phyloP scores from a whole-genome alignment of 768 basidiomycete species.

The Tremella yokohamensis region DNA sequence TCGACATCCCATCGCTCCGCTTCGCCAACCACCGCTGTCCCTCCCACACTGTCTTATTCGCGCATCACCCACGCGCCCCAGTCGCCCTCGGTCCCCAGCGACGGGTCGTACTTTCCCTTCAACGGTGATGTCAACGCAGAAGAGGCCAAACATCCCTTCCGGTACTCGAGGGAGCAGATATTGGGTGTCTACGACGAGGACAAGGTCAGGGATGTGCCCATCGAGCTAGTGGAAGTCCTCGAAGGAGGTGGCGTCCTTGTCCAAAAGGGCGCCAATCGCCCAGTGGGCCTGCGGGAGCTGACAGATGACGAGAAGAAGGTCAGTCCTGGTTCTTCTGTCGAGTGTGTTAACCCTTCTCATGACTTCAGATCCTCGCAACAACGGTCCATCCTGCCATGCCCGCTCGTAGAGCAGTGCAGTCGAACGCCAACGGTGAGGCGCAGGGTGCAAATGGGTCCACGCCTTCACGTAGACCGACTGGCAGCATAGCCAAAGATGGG shows the following conservation, averaged over 20 bases:
- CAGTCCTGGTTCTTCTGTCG: constrained; percentile 31
- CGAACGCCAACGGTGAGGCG: background rate
- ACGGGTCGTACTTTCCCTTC: constrained; percentile 35
- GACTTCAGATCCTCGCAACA: constrained; percentile 68
- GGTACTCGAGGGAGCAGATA: constrained; percentile 46
- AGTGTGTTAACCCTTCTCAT: background rate
- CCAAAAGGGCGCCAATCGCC: constrained; percentile 68
- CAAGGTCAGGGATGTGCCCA: constrained; percentile 62
- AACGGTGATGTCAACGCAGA: constrained; percentile 16
- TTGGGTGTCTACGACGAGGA: constrained; percentile 54
- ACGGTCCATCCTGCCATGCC: constrained; percentile 78
- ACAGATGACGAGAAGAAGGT: constrained; percentile 85
- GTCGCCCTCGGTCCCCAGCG: constrained; percentile 32
- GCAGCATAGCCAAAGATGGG: constrained; percentile 6
- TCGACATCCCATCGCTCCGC: constrained; percentile 13
- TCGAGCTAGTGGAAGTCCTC: constrained; percentile 66
- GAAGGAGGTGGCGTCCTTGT: constrained; percentile 37
- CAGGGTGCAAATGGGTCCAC: background rate
- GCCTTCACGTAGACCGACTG: constrained; percentile 3
- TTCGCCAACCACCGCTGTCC: constrained; percentile 24
- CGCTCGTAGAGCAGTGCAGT: constrained; percentile 15
- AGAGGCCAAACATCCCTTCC: constrained; percentile 32
- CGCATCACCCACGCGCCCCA: constrained; percentile 37
- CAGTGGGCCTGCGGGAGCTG: constrained; percentile 73
- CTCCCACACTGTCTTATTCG: constrained; percentile 36